Percentiles rank a stretch among this genome's conserved stretches.
phyloP scores from a whole-genome alignment of 352 stramenopile genomes.

The Phytophthora tentaculata region DNA sequence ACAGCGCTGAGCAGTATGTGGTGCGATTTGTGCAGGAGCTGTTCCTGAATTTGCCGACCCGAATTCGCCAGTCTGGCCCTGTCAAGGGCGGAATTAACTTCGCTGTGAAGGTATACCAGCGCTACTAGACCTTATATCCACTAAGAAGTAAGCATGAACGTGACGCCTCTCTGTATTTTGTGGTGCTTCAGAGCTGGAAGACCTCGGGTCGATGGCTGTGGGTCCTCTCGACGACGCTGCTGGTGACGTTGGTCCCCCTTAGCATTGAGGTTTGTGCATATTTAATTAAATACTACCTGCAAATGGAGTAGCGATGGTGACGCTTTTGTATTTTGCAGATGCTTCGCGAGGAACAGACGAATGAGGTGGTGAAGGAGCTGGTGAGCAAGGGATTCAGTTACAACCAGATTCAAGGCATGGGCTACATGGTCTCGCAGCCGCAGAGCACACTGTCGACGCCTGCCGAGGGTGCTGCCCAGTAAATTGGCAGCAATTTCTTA shows the following conservation, averaged over 20 bases:
- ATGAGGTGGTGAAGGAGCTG: constrained; percentile 85
- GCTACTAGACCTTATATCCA: background rate
- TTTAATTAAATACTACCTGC: background rate
- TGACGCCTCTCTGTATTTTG: constrained; percentile 16
- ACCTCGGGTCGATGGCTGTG: constrained; percentile 76
- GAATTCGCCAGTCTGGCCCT: constrained; percentile 67
- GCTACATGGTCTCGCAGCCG: constrained; percentile 73
- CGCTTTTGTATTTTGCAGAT: constrained; percentile 43
- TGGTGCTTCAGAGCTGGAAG: constrained; percentile 51
- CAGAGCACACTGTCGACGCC: constrained; percentile 66
- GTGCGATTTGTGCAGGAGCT: constrained; percentile 51
- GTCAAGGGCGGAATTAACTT: constrained; percentile 70
- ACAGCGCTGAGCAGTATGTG: constrained; percentile 14
- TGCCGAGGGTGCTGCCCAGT: constrained; percentile 50
- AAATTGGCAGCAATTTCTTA: constrained; percentile 32
- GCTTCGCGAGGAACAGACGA: constrained; percentile 84
- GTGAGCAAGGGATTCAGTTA: constrained; percentile 84
- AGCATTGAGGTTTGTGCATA: constrained; percentile 77
- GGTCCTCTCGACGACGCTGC: constrained; percentile 83
- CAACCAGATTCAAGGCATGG: constrained; percentile 87
- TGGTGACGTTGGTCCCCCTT: constrained; percentile 86
- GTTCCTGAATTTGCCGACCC: constrained; percentile 73
- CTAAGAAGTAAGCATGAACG: background rate
- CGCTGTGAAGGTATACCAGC: constrained; percentile 44
- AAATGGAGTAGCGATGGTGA: constrained; percentile 9